A percentile compares a stretch with the other conserved stretches of the same genome.
Evolutionary conservation across 768 basidiomycete genomes (phyloP).

Genomic region (Leccinum fibrillosum): DNA sequence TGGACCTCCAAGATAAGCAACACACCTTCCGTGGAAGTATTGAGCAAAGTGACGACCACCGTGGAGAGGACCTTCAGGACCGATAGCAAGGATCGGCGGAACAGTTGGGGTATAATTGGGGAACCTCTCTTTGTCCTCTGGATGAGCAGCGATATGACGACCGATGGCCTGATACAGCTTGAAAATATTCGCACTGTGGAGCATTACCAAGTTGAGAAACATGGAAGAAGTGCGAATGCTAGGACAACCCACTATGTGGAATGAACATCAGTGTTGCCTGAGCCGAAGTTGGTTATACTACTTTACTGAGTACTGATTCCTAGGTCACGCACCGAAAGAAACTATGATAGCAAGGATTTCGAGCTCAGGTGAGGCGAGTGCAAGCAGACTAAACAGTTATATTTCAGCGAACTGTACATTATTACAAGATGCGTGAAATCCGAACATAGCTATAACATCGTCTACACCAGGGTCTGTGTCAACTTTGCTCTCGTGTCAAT

Average conservation of each 20-base stretch:
- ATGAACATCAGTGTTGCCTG: slow-evolving; percentile 71
- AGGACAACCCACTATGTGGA: slow-evolving; percentile 49
- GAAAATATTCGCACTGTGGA: slow-evolving; percentile 61
- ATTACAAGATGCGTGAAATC: slow-evolving; percentile 1
- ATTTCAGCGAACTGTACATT: neutral
- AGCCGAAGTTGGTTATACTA: neutral
- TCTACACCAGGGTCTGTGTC: slow-evolving; percentile 89
- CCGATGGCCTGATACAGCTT: slow-evolving; percentile 72
- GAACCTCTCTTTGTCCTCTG: slow-evolving; percentile 53
- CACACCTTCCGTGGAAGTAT: slow-evolving; percentile 81
- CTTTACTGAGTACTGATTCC: neutral
- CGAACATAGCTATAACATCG: slow-evolving; percentile 75
- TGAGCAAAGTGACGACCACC: slow-evolving; percentile 73
- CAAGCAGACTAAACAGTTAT: slow-evolving; percentile 55
- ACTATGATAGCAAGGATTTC: slow-evolving; percentile 74
- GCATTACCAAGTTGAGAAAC: neutral
- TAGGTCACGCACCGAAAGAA: slow-evolving; percentile 58
- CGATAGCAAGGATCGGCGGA: slow-evolving; percentile 64
- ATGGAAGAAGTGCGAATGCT: neutral
- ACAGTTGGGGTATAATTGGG: slow-evolving; percentile 50
- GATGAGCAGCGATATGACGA: slow-evolving; percentile 52
- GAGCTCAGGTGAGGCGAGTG: slow-evolving; percentile 79
- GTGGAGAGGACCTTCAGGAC: slow-evolving; percentile 61
- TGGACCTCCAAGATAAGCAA: neutral
- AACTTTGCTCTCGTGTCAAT: slow-evolving; percentile 41